Conservation (phyloP, 352 stramenopile species). For the Globisporangium solare region DNA sequence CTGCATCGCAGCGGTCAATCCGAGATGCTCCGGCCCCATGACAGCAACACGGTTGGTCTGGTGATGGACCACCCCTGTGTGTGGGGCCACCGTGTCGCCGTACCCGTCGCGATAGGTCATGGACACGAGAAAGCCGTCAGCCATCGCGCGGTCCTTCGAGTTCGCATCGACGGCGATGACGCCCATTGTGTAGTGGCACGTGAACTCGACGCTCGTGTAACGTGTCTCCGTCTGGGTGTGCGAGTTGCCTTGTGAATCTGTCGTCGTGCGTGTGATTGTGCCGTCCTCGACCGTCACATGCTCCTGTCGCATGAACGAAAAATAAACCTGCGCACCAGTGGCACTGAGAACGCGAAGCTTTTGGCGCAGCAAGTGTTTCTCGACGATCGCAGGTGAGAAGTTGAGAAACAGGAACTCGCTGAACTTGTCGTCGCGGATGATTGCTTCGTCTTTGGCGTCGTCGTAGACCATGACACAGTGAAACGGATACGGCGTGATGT, state of each 20-base stretch:
- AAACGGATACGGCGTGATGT: slow-evolving; percentile 42
- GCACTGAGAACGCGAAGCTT: slow-evolving; percentile 29
- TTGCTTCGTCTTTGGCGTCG: slow-evolving; percentile 36
- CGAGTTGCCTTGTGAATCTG: slow-evolving; percentile 17
- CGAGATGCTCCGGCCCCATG: slow-evolving; percentile 24
- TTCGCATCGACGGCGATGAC: slow-evolving; percentile 16
- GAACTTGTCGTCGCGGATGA: slow-evolving; percentile 32
- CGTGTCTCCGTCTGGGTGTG: slow-evolving; percentile 22
- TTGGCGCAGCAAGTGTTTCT: slow-evolving; percentile 23
- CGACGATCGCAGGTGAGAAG: slow-evolving; percentile 23
- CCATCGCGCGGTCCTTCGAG: slow-evolving; percentile 16
- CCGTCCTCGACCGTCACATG: slow-evolving; percentile 30
- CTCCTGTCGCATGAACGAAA: slow-evolving; percentile 31
- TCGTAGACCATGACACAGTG: slow-evolving; percentile 47
- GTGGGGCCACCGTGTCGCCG: slow-evolving; percentile 22
- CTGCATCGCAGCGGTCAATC: slow-evolving; percentile 21
- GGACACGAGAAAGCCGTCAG: slow-evolving; percentile 30
- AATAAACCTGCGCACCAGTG: slow-evolving; percentile 14
- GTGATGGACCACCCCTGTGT: slow-evolving; percentile 27
- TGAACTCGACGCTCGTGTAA: slow-evolving; percentile 27
- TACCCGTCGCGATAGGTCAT: slow-evolving; percentile 35
- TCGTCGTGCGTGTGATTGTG: slow-evolving; percentile 15
- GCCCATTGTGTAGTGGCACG: slow-evolving; percentile 24
- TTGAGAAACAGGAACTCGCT: slow-evolving; percentile 27
- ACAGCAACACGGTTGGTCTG: slow-evolving; percentile 19